Evolutionary conservation across 1,284 basidiomycete species (phyloP).

Genomic region (Peniophora sp.): DNA sequence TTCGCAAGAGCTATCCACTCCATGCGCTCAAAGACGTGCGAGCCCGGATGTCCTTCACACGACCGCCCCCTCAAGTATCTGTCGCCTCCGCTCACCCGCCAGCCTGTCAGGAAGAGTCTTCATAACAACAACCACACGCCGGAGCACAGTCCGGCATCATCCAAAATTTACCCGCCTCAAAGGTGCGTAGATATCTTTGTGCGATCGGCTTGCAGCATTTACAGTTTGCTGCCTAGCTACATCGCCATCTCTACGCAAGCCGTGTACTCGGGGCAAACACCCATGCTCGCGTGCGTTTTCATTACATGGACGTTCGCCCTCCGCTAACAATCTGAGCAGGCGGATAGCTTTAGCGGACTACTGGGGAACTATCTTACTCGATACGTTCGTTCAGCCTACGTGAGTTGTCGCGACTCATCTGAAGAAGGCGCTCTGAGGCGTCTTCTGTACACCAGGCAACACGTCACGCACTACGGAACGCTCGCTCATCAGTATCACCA

Average conservation of each 20-base stretch:
- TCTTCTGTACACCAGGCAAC: constrained; percentile 24
- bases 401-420: constrained; percentile 20
- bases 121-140: not conserved
- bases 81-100: not conserved
- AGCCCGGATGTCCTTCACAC: not conserved
- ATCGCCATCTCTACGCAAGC: constrained; percentile 37
- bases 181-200: constrained; percentile 12
- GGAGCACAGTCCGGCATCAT: not conserved
- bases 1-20: no score
- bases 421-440: not conserved
- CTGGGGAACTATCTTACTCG: constrained; percentile 38
- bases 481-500: constrained; percentile 2
- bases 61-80: not conserved
- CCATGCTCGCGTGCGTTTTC: constrained; percentile 44
- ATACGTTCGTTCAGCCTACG: constrained; percentile 49
- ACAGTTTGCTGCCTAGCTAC: constrained; percentile 24
- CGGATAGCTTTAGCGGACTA: constrained; percentile 38
- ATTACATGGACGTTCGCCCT: constrained; percentile 3
- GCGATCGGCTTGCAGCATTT: not conserved
- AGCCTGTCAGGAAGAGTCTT: not conserved
- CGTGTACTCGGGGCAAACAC: constrained; percentile 35
- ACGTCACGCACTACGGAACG: constrained; percentile 41
- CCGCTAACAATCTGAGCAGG: constrained; percentile 24
- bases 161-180: constrained; percentile 15
- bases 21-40: no score